Evolutionary conservation across 352 stramenopile species (phyloP).

Genomic region (Phytophthora sojae): DNA sequence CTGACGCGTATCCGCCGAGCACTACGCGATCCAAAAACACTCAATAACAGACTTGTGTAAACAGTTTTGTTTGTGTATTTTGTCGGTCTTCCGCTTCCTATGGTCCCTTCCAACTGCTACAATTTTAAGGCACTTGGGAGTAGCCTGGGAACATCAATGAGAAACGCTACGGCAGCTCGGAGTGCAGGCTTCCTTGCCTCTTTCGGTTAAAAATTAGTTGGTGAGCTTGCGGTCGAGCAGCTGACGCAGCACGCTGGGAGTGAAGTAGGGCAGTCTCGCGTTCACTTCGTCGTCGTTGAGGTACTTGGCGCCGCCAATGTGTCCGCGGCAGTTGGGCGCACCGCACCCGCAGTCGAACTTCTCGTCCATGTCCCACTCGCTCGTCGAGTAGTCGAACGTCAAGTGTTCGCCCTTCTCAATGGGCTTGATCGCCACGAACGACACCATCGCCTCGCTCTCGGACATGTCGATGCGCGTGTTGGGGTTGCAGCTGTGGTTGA

Average conservation of each 20-base stretch:
- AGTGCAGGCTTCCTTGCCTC: neutral
- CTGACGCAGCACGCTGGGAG: conserved; percentile 71
- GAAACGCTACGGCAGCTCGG: neutral
- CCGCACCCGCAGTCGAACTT: conserved; percentile 90
- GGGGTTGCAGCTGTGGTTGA: conserved; percentile 89
- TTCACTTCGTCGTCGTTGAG: conserved; percentile 64
- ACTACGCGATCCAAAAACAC: conserved; percentile 15
- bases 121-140: too few relatives aligned
- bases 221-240: conserved; percentile 65
- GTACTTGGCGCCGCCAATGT: conserved; percentile 87
- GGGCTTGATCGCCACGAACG: conserved; percentile 79
- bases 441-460: conserved; percentile 73
- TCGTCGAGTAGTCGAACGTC: conserved; percentile 91
- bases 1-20: conserved; percentile 45
- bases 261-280: conserved; percentile 73
- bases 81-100: conserved; percentile 10
- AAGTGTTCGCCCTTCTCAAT: conserved; percentile 81
- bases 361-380: conserved; percentile 93
- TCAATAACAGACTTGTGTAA: neutral
- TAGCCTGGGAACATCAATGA: conserved; percentile 1
- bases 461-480: conserved; percentile 85
- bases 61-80: conserved; percentile 26
- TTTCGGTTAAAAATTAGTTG: conserved; percentile 37
- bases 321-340: conserved; percentile 58
- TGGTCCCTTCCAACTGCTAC: conserved; percentile 1